Base-by-base conservation (phyloP, 306 rosid species). In the Vigna angularis region DNA sequence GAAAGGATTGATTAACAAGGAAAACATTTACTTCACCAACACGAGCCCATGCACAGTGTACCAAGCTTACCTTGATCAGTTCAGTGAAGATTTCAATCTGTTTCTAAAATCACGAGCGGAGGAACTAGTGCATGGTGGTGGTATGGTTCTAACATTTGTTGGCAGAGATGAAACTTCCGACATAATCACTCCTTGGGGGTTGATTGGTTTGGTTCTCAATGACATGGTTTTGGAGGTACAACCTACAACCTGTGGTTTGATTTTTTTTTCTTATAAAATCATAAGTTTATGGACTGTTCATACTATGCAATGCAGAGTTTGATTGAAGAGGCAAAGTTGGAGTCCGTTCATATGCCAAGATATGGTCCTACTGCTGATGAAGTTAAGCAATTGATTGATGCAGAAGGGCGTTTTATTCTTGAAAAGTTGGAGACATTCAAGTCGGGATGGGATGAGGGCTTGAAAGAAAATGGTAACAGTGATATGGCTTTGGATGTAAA, bases 191-290 rank as follows among this genome's bases (percentile, higher is more conserved):
- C 69, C 71, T 40, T 76, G 68, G 65, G 90, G 78, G 18, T 14
- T 82, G 0, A 11, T 85, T 26, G 95, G 88, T 36, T 3, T 24
- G 13, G 85, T 77, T 24, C 85, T 90, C 8, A 49, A 83, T 22
- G 87, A 90, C 74, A 80, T 90, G 91, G 85, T 84, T 59, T 42
- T 13, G 0, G 85, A 90, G 86, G 94, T 87, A 85, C 36, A 26
- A 26, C 0, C 3, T 26, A 26, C 28, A 26, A 26, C 28, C 28
- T 26, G 3, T 24, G 28, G 28, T 24, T 24, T 24, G 28, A 24
- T 24, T 24, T 24, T 24, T 2, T 24, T 4, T 63, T 34, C 13
- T 26, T 32, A n/a, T 10, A 26, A 8, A 55, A 73, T 22, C 57
- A 22, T 73, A 73, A 32, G 17, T 32, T 61, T 40, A 15, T 50